Conservation (phyloP, 2,329 filamentous ascomycete genomes). For the Trichoderma lentiforme region DNA sequence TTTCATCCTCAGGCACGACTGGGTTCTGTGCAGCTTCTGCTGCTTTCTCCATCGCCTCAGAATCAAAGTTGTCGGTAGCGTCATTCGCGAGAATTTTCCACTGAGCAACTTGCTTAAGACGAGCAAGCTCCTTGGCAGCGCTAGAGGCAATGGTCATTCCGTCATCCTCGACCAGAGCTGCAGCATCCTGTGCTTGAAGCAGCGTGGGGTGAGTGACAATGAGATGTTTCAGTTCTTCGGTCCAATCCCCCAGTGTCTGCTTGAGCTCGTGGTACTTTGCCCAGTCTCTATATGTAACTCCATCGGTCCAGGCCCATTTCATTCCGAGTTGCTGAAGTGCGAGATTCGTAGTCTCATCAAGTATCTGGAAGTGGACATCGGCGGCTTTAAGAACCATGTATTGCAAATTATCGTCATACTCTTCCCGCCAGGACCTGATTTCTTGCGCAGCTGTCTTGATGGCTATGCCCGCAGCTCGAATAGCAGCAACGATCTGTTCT, state of each 20-base stretch:
- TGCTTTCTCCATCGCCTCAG: constrained; percentile 58
- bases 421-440: constrained; percentile 71
- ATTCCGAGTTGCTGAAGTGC: constrained; percentile 89
- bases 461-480: constrained; percentile 65
- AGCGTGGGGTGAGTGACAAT: constrained; percentile 72
- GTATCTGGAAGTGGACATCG: constrained; percentile 76
- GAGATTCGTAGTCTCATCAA: constrained; percentile 78
- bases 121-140: constrained; percentile 74
- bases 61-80: constrained; percentile 73
- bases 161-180: constrained; percentile 67
- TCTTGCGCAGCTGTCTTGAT: constrained; percentile 76
- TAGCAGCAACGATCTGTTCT: constrained; percentile 43
- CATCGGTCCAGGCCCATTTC: constrained; percentile 94
- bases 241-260: constrained; percentile 79
- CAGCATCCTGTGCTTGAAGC: constrained; percentile 62
- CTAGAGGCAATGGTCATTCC: constrained; percentile 78
- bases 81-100: constrained; percentile 82
- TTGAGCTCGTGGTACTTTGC: constrained; percentile 88
- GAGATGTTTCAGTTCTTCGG: constrained; percentile 72
- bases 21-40: constrained; percentile 42
- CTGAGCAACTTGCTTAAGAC: constrained; percentile 76
- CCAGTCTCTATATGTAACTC: constrained; percentile 96
- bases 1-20: constrained; percentile 22
- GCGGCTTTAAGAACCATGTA: constrained; percentile 67
- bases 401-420: constrained; percentile 67